Conservation (phyloP, 495 filamentous ascomycete species). For the Aspergillus conjunctus region DNA sequence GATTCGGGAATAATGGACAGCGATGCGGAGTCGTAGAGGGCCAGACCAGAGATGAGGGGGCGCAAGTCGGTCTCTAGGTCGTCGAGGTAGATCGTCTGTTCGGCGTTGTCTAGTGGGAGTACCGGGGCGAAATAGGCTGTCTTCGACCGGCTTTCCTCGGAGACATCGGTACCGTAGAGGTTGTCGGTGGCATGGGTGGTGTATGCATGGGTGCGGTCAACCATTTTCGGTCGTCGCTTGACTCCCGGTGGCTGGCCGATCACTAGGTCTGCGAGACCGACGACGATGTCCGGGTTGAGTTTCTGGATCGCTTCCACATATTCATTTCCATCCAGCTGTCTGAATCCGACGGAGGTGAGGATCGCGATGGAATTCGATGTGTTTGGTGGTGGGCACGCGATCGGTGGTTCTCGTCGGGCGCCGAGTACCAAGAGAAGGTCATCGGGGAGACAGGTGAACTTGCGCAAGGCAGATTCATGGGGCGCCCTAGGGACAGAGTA, state of each 20-base stretch:
- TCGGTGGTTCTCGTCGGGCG: slow-evolving; percentile 74
- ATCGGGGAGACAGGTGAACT: slow-evolving; percentile 65
- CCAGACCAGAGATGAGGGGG: slow-evolving; percentile 69
- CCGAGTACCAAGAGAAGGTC: slow-evolving; percentile 71
- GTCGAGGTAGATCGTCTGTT: slow-evolving; percentile 76
- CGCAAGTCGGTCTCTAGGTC: slow-evolving; percentile 58
- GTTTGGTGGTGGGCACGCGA: slow-evolving; percentile 72
- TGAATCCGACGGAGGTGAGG: slow-evolving; percentile 82
- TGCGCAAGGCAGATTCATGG: slow-evolving; percentile 61
- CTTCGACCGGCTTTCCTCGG: slow-evolving; percentile 37
- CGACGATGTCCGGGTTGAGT: slow-evolving; percentile 76
- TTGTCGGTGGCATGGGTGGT: slow-evolving; percentile 54
- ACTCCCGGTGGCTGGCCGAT: slow-evolving; percentile 58
- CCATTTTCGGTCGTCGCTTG: slow-evolving; percentile 80
- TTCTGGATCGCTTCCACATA: slow-evolving; percentile 64
- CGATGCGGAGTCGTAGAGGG: slow-evolving; percentile 76
- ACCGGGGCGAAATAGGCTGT: slow-evolving; percentile 76
- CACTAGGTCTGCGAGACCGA: slow-evolving; percentile 77
- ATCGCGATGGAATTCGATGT: slow-evolving; percentile 71
- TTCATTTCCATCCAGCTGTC: slow-evolving; percentile 62
- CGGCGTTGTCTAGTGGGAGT: slow-evolving; percentile 69
- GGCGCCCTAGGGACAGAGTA: slow-evolving; percentile 45
- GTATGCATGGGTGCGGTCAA: slow-evolving; percentile 77
- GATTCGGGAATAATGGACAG: slow-evolving; percentile 62
- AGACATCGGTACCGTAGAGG: slow-evolving; percentile 47